A percentile compares a stretch with the other conserved stretches of the same genome.
phyloP scores from a whole-genome alignment of 192 early-diverging fungal genomes.

The Linnemannia exigua region DNA sequence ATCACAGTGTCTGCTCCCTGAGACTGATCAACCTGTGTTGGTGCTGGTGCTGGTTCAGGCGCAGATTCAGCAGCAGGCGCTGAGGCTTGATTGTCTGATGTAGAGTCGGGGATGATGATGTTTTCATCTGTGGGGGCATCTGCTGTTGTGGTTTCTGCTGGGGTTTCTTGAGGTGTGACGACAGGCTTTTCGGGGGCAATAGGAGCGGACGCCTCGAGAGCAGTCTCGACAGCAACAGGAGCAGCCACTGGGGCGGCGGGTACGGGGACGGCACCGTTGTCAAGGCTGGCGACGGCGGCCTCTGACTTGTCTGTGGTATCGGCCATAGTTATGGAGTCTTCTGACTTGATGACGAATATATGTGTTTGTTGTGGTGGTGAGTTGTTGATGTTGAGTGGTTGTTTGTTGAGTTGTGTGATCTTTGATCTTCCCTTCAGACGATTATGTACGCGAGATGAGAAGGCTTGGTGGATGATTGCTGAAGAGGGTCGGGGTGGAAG shows the following conservation, averaged over 20 bases:
- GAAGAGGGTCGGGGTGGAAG: too few species aligned
- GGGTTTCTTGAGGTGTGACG: background rate
- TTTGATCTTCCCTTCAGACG: too few species aligned
- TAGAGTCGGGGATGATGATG: background rate
- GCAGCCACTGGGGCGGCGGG: conserved; percentile 6
- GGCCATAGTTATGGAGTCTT: conserved; percentile 12
- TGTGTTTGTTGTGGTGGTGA: background rate
- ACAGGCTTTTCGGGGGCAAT: background rate
- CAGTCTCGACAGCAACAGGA: background rate
- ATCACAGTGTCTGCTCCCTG: background rate
- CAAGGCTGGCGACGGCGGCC: background rate
- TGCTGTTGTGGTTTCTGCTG: conserved; percentile 2
- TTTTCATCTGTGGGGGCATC: conserved; percentile 3
- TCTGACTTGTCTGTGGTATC: conserved; percentile 25
- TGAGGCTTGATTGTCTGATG: background rate
- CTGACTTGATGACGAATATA: conserved; percentile 4
- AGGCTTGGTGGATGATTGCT: background rate
- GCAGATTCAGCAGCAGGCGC: conserved; percentile 9
- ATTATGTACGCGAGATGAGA: background rate
- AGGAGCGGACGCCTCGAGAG: background rate
- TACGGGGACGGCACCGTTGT: background rate
- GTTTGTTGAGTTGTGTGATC: background rate
- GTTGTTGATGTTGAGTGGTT: background rate
- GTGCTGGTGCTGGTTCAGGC: background rate
- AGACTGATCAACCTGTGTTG: background rate